Evolutionary conservation across 2,329 filamentous ascomycete genomes (phyloP).

Genomic region (Cyphellophora attinorum): DNA sequence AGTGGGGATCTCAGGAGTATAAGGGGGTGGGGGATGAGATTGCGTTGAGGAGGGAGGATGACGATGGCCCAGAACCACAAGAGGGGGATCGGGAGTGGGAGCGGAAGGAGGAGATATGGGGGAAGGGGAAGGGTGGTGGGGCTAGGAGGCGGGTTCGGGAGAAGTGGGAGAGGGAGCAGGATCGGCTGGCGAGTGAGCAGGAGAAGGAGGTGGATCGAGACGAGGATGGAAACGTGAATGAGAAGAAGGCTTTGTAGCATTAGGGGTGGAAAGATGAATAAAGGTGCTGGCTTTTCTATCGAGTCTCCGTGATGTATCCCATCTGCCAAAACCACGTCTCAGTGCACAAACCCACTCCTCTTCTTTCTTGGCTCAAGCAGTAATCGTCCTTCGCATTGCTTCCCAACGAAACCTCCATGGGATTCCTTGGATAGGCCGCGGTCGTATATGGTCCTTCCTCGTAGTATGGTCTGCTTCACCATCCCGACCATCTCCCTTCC

Average conservation of each 20-base stretch:
- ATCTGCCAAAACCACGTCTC: too few species aligned
- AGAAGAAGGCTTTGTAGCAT: too few species aligned
- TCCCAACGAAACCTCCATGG: slow-evolving; percentile 27
- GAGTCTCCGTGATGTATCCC: too few species aligned
- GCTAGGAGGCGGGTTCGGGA: slow-evolving; percentile 30
- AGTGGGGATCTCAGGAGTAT: slow-evolving; percentile 23
- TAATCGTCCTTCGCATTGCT: slow-evolving; percentile 27
- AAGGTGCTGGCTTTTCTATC: too few species aligned
- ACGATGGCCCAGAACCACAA: slow-evolving; percentile 4
- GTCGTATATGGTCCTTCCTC: slow-evolving; percentile 65
- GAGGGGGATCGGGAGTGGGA: too few species aligned
- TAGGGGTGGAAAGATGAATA: too few species aligned
- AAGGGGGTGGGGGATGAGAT: slow-evolving; percentile 5
- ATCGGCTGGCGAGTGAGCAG: too few species aligned
- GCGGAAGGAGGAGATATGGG: slow-evolving; percentile 30
- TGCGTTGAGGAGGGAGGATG: background rate
- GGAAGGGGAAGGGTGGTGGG: slow-evolving; percentile 29
- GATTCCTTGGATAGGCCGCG: slow-evolving; percentile 43
- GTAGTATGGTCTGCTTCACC: slow-evolving; percentile 76
- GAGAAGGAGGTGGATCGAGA: too few species aligned
- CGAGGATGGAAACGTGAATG: too few species aligned
- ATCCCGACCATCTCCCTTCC: slow-evolving; percentile 67
- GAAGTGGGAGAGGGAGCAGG: slow-evolving; percentile 24
- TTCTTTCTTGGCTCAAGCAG: slow-evolving; percentile 25
- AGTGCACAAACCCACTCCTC: too few species aligned